Conservation (phyloP, 2,329 filamentous ascomycete species). For the Xylariaceae sp. region DNA sequence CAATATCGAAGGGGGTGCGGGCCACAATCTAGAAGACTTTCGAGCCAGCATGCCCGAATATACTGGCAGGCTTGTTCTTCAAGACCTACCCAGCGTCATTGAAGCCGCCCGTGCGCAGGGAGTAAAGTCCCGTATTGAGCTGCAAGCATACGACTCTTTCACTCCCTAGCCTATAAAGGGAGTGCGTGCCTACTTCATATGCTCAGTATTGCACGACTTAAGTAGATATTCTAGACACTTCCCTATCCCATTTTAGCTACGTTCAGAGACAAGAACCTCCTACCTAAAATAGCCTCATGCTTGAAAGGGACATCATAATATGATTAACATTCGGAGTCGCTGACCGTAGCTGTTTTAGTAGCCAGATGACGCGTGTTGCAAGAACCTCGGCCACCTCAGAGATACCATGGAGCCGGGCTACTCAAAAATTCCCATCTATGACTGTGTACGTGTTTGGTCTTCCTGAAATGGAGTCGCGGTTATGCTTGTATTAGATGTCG, state of each 20-base stretch:
- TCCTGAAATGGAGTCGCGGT: too few species aligned
- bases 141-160: conserved; percentile 37
- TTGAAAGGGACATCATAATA: too few species aligned
- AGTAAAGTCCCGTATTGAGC: conserved; percentile 9
- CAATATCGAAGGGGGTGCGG: conserved; percentile 27
- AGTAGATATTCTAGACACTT: background rate
- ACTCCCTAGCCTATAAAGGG: conserved; percentile 37
- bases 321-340: background rate
- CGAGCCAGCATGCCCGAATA: conserved; percentile 8
- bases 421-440: conserved; percentile 26
- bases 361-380: conserved; percentile 37
- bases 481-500: too few species aligned
- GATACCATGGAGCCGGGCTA: conserved; percentile 29
- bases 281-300: too few species aligned
- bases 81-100: conserved; percentile 26
- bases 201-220: conserved; percentile 43
- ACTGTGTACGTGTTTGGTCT: conserved; percentile 21
- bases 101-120: conserved; percentile 1
- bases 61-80: conserved; percentile 21
- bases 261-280: background rate
- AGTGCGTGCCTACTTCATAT: conserved; percentile 37
- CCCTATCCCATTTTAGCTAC: background rate
- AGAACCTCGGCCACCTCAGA: conserved; percentile 19
- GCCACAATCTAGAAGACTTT: conserved; percentile 25
- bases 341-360: conserved; percentile 27